phyloP scores from a whole-genome alignment of 805 yeast species.

The Torulaspora microellipsoides region DNA sequence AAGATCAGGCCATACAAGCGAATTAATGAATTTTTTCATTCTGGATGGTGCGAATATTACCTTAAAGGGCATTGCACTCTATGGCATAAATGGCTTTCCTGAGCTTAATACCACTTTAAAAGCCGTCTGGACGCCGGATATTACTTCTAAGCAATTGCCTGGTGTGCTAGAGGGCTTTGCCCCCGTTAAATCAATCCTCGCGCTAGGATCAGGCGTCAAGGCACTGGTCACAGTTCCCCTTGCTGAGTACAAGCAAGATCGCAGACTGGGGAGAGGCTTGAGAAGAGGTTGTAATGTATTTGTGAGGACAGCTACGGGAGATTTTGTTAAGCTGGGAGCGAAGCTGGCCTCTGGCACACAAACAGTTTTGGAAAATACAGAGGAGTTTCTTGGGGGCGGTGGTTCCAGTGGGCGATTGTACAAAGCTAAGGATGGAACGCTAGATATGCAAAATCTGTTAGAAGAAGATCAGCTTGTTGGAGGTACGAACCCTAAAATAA shows the following conservation, averaged over 20 bases:
- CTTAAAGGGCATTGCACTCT: constrained; percentile 54
- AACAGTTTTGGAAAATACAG: constrained; percentile 71
- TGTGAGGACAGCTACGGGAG: constrained; percentile 74
- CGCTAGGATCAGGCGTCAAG: constrained; percentile 72
- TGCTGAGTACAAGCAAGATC: constrained; percentile 69
- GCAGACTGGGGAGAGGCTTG: constrained; percentile 60
- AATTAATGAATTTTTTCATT: constrained; percentile 82
- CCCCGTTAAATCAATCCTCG: constrained; percentile 71
- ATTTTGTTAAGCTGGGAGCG: constrained; percentile 74
- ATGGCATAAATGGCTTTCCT: constrained; percentile 75
- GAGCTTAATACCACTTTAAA: constrained; percentile 52
- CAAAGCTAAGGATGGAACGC: constrained; percentile 11
- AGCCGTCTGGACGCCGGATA: constrained; percentile 84
- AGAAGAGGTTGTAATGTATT: constrained; percentile 73
- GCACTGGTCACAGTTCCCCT: constrained; percentile 71
- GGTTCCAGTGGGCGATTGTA: constrained; percentile 49
- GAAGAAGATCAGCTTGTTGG: constrained; percentile 37
- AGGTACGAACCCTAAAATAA: constrained; percentile 32
- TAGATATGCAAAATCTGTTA: constrained; percentile 25
- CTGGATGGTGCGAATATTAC: constrained; percentile 79
- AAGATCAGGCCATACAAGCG: constrained; percentile 76
- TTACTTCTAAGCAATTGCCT: constrained; percentile 70
- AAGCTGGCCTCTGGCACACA: constrained; percentile 88
- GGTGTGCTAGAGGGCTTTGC: constrained; percentile 82
- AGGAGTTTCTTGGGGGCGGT: constrained; percentile 70